Evolutionary conservation across 805 yeast genomes (phyloP).

Genomic region (Kuraishia capsulata): DNA sequence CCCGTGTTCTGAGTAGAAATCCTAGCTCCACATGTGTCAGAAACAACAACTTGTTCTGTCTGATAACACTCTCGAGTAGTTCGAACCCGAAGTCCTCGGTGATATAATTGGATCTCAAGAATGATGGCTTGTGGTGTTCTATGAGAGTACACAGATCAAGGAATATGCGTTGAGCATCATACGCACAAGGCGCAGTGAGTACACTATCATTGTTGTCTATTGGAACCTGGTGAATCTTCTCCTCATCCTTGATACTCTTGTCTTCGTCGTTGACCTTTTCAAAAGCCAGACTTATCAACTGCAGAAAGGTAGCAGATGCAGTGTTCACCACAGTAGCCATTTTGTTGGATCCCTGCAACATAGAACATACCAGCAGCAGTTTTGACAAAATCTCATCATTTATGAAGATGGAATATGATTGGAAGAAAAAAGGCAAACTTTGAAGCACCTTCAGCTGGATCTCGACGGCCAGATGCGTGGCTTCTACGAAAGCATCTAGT

Average conservation of each 20-base stretch:
- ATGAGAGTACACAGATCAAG: slow-evolving; percentile 64
- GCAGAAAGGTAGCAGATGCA: slow-evolving; percentile 90
- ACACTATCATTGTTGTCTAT: slow-evolving; percentile 35
- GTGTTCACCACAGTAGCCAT: slow-evolving; percentile 77
- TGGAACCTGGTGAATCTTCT: slow-evolving; percentile 19
- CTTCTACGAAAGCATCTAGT: slow-evolving; percentile 60
- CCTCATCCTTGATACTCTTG: slow-evolving; percentile 14
- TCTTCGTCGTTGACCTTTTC: slow-evolving; percentile 49
- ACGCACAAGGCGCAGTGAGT: slow-evolving; percentile 41
- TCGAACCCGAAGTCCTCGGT: slow-evolving; percentile 71
- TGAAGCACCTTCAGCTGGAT: slow-evolving; percentile 83
- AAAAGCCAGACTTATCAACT: slow-evolving; percentile 67
- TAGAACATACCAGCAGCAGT: slow-evolving; percentile 60
- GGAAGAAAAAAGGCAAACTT: slow-evolving; percentile 66
- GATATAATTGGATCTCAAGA: slow-evolving; percentile 41
- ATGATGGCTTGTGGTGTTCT: slow-evolving; percentile 46
- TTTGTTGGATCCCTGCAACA: slow-evolving; percentile 59
- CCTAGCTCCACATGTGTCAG: slow-evolving; percentile 53
- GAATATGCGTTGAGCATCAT: slow-evolving; percentile 65
- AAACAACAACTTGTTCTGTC: slow-evolving; percentile 53
- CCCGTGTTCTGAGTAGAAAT: slow-evolving; percentile 51
- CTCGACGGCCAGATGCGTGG: slow-evolving; percentile 68
- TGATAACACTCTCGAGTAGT: slow-evolving; percentile 68
- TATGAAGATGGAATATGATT: slow-evolving; percentile 47
- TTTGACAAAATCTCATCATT: slow-evolving; percentile 47